Percentiles rank a stretch among this genome's conserved stretches.
These are phyloP conservation scores for Sedum album DNA, from an alignment of 164 flowering plant genomes.

Conservation along the genomic window DNA sequence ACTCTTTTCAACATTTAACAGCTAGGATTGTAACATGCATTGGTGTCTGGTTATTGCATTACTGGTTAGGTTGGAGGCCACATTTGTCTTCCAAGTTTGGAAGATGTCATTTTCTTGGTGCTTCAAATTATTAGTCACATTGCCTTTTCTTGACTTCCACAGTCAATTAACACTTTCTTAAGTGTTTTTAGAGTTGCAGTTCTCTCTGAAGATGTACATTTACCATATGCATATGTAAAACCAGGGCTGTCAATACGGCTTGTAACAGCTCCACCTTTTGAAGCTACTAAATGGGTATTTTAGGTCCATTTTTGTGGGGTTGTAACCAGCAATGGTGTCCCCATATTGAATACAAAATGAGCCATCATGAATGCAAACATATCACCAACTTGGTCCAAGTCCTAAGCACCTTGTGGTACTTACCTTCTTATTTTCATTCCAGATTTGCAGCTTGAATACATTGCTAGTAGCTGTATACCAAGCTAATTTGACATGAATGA, in stretches of 20 bases:
- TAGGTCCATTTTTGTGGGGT: background rate
- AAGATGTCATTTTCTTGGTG: background rate
- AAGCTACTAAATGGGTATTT: background rate
- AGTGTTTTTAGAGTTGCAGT: background rate
- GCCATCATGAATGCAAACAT: background rate
- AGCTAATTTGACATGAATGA: background rate
- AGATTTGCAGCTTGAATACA: background rate
- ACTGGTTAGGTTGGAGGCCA: background rate
- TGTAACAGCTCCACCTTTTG: background rate
- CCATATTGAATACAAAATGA: background rate
- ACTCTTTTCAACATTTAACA: background rate
- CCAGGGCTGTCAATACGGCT: background rate
- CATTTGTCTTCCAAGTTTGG: conserved; percentile 6
- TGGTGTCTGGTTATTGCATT: too few relatives aligned
- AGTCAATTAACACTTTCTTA: background rate
- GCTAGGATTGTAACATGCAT: background rate
- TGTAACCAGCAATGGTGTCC: background rate
- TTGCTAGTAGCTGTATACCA: background rate
- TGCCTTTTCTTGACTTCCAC: background rate
- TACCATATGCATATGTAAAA: background rate
- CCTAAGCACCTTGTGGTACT: background rate
- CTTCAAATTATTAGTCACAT: background rate
- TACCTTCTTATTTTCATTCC: background rate
- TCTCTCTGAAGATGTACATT: background rate
- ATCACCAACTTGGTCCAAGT: background rate